Conservation (phyloP, 1,284 basidiomycete species). For the Trichosporon faecale region DNA sequence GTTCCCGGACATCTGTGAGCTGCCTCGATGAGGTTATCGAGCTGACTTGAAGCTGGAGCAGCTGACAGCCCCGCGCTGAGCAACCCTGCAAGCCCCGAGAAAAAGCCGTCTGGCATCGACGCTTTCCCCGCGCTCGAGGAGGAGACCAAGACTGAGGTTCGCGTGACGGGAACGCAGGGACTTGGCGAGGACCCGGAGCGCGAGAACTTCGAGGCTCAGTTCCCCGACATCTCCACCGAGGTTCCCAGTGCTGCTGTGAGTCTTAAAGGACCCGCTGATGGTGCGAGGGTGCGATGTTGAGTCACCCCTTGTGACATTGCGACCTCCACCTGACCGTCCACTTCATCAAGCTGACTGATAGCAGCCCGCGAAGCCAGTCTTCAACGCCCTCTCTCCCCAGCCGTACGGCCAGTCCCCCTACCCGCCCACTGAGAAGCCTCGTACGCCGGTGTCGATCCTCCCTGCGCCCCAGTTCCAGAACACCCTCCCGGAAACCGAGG, state of each 20-base stretch:
- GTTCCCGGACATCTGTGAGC: slow-evolving; percentile 42
- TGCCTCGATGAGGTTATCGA: not conserved
- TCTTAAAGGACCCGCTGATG: not conserved
- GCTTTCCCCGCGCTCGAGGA: slow-evolving; percentile 70
- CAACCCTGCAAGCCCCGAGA: slow-evolving; percentile 1
- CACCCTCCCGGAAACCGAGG: slow-evolving; percentile 57
- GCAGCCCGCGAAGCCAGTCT: slow-evolving; percentile 39
- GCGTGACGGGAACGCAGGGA: slow-evolving; percentile 65
- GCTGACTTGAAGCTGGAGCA: not conserved
- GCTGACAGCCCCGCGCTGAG: not conserved
- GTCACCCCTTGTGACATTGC: not conserved
- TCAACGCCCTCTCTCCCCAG: slow-evolving; percentile 46
- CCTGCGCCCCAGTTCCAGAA: slow-evolving; percentile 54
- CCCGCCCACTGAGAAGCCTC: slow-evolving; percentile 55
- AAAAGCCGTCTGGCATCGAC: slow-evolving; percentile 35
- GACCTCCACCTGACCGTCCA: not conserved
- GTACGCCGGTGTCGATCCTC: slow-evolving; percentile 62
- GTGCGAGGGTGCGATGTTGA: slow-evolving; percentile 5
- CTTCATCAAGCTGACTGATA: not conserved
- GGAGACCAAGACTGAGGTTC: slow-evolving; percentile 56
- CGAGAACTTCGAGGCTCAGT: slow-evolving; percentile 84
- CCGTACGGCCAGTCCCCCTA: slow-evolving; percentile 51
- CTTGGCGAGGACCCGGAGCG: slow-evolving; percentile 63
- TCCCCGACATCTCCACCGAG: slow-evolving; percentile 73
- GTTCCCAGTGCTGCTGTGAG: slow-evolving; percentile 19